These are phyloP conservation scores for Calycina herbarum DNA, from an alignment of 2,329 filamentous ascomycete species.

Conservation along the genomic window DNA sequence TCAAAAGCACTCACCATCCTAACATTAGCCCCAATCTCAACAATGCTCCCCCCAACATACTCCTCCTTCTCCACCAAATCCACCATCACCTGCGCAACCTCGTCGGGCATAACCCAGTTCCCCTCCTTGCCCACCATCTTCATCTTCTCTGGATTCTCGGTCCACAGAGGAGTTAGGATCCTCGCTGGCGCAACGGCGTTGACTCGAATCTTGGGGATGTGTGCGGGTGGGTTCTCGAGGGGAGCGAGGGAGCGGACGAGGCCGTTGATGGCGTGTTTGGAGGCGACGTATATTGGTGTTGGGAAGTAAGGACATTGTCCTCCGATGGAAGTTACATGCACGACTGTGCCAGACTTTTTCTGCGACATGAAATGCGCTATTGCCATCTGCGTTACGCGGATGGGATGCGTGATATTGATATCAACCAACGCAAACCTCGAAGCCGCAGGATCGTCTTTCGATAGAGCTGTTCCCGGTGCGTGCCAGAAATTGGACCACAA, in stretches of 20 bases:
- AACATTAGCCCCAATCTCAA: slow-evolving; percentile 43
- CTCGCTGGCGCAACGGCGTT: slow-evolving; percentile 46
- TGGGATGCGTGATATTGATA: slow-evolving; percentile 53
- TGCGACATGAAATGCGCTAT: slow-evolving; percentile 47
- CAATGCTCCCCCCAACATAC: slow-evolving; percentile 42
- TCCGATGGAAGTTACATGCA: slow-evolving; percentile 51
- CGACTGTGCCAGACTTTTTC: slow-evolving; percentile 36
- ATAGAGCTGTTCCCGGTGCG: slow-evolving; percentile 45
- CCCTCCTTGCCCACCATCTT: slow-evolving; percentile 33
- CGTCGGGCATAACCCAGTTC: slow-evolving; percentile 44
- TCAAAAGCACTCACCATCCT: slow-evolving; percentile 40
- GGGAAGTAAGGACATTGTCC: slow-evolving; percentile 42
- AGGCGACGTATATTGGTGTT: slow-evolving; percentile 48
- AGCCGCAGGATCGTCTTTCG: slow-evolving; percentile 42
- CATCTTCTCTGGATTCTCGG: slow-evolving; percentile 46
- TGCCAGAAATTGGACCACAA: slow-evolving; percentile 51
- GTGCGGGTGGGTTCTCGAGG: slow-evolving; percentile 37
- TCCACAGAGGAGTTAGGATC: slow-evolving; percentile 47
- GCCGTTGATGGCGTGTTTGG: slow-evolving; percentile 50
- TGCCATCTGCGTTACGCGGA: slow-evolving; percentile 51
- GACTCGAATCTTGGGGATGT: slow-evolving; percentile 41
- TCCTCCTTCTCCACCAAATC: slow-evolving; percentile 39
- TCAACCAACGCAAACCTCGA: slow-evolving; percentile 48
- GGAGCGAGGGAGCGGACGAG: slow-evolving; percentile 45
- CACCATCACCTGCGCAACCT: slow-evolving; percentile 48